Evolutionary conservation across 441 rosid genomes (phyloP), one percentile per base, ranked within the genome.

Genomic region (Brassica hybrid): DNA sequence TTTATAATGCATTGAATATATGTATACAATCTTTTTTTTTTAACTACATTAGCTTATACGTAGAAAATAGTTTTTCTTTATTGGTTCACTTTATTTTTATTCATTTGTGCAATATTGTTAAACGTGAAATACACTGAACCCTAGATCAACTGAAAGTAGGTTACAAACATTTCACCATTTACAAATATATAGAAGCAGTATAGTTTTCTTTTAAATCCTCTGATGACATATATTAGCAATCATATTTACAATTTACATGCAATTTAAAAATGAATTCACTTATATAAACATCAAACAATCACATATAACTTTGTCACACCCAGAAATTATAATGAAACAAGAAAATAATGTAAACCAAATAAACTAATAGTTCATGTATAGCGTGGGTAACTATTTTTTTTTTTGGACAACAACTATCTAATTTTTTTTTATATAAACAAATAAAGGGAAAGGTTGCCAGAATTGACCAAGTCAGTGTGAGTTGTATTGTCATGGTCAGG

Each of bases 401-500:
- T 17, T 54, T 2, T 25, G 21, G 23, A 21, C 23, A 21, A 21
- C 23, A 60, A 4, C 52, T 52, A 14, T 8, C 13, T 56, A 56
- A 8, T 17, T 17, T 54, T 16, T 17, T 54, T 2, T 27, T 27
- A 54, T 12, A 52, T 7, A 54, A 7, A 17, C 13, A 56, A 12
- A 4, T 57, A 19, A 57, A 52, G 9, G 36, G 14, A 54, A 72
- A 56, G 30, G 65, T 67, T 14, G 74, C 74, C 81, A 67, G 19
- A 25, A 48, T 73, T 73, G 81, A 78, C 81, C 65, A 52, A 67
- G 77, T 77, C 76, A 77, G 56, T 25, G 27, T 14, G 45, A 38
- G 80, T 54, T 59, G 5, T 3, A 27, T 13, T 59, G 69, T 76
- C 74, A 34, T 12, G 57, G 7, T 76, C 71, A 62, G 56, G 21